Conservation (phyloP, 108 stramenopile species). For the Cyclotella cryptica region DNA sequence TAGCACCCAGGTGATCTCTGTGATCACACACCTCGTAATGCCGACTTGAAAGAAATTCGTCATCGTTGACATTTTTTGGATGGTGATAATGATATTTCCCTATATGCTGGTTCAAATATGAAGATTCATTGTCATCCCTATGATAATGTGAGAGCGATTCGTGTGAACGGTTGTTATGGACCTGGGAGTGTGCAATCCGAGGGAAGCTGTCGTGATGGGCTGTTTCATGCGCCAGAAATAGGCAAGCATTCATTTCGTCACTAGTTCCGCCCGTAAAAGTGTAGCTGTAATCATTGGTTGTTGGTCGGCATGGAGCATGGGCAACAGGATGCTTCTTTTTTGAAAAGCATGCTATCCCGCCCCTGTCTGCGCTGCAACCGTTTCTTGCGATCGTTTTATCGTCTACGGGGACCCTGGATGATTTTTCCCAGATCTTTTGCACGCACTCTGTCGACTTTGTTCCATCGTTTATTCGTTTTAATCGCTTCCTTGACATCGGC, state of each 20-base stretch:
- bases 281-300: background rate
- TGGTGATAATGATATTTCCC: too few relatives aligned
- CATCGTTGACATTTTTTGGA: too few relatives aligned
- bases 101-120: too few relatives aligned
- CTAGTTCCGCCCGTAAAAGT: background rate
- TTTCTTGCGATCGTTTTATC: background rate
- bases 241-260: background rate
- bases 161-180: too few relatives aligned
- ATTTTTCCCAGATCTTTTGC: conserved; percentile 49
- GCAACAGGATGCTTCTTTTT: background rate
- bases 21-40: too few relatives aligned
- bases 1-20: background rate
- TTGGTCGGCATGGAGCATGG: background rate
- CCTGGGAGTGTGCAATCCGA: too few relatives aligned
- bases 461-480: conserved; percentile 33
- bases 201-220: background rate
- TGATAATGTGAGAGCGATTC: too few relatives aligned
- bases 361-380: background rate
- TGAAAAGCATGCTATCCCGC: conserved; percentile 5
- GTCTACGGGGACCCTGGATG: background rate
- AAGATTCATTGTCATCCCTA: too few relatives aligned
- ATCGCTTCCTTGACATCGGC: conserved; percentile 42
- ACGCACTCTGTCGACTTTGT: conserved; percentile 44
- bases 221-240: background rate
- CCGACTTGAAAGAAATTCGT: too few relatives aligned